Evolutionary conservation across 176 grass and related monocot species (phyloP), one percentile per base, ranked within the genome.

Genomic region (Oryza meyeriana): DNA sequence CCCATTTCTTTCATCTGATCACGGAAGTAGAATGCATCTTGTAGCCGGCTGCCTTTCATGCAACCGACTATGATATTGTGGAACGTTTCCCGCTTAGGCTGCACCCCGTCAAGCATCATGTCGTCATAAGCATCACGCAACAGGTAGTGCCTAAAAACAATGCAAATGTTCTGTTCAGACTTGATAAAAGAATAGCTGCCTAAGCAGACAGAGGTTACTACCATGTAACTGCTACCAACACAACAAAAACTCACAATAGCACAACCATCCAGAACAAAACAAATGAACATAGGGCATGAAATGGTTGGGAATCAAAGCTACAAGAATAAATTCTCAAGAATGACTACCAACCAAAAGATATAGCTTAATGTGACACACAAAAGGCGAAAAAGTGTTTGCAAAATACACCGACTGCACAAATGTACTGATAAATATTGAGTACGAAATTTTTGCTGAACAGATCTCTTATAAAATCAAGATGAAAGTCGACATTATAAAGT

Each of bases 1-100:
- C 96, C 96, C 90, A 91, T 95, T 69, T 88, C 75, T 89, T 89
- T 98, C 96, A 98, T 98, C 87, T 95, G 92, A 63, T 98, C 90
- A 34, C 80, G 90, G 79, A 98, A 98, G 87, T 95, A 98, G 64
- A 98, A 91, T 7, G 96, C 92, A 78, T 98, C 96, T 65, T 98
- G 92, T 27, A 98, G 79, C 24, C 93, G 90, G 82, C 69, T 95
- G 41, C 93, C 89, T 74, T 98, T 98, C 96, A 98, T 98, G 52
- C 90, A 86, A n/a, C 96, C 96, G 1, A 95, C 87, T 75, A 98
- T 93, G 69, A 98, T 88, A 6, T 87, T 82, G 62, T 98, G 96
- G 69, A 95, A 98, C 34, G 90, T 98, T 64, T 95, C 96, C 8
- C 90, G 92, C 78, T 83, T 64, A 29, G 96, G 90, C 85, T 95